A percentile compares a stretch with the other conserved stretches of the same genome.
Conservation (phyloP, 306 rosid genomes). For the Glycine tomentella region DNA sequence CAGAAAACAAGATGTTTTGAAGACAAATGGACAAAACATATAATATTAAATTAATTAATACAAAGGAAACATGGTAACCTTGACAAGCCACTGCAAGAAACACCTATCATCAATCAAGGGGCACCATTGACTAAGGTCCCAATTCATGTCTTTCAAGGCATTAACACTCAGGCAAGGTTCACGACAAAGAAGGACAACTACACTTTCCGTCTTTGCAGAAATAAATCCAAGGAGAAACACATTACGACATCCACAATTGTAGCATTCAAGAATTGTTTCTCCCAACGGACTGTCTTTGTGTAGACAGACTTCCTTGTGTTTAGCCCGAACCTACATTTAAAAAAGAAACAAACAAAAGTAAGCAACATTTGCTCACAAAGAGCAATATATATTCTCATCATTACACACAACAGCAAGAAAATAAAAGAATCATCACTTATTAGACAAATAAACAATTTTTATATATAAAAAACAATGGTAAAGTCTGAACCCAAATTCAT, state of each 20-base stretch:
- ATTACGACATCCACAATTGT: slow-evolving; percentile 98
- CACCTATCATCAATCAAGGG: slow-evolving; percentile 99
- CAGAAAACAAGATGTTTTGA: slow-evolving; percentile 40
- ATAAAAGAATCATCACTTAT: background rate
- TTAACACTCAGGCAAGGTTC: slow-evolving; percentile 99
- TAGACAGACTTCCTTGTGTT: slow-evolving; percentile 98
- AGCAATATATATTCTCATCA: slow-evolving; percentile 4
- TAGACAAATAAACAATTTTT: slow-evolving; percentile 2
- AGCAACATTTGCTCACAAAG: slow-evolving; percentile 41
- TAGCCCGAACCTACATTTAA: slow-evolving; percentile 86
- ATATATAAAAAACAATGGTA: background rate
- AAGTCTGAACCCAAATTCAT: background rate
- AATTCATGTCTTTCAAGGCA: slow-evolving; percentile 99
- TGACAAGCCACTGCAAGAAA: slow-evolving; percentile 99
- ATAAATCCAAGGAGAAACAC: slow-evolving; percentile 98
- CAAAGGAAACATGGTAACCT: slow-evolving; percentile 63
- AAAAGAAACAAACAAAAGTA: slow-evolving; percentile 39
- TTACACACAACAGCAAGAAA: slow-evolving; percentile 2
- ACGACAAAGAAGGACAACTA: slow-evolving; percentile 97
- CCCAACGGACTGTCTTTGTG: slow-evolving; percentile 99
- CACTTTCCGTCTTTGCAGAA: slow-evolving; percentile 99
- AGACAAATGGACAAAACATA: background rate
- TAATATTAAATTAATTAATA: slow-evolving; percentile 8
- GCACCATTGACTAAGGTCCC: slow-evolving; percentile 99
- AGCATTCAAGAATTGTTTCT: slow-evolving; percentile 99